Evolutionary conservation across 176 grass and related monocot species (phyloP).

Genomic region (Oropetium thomaeum): DNA sequence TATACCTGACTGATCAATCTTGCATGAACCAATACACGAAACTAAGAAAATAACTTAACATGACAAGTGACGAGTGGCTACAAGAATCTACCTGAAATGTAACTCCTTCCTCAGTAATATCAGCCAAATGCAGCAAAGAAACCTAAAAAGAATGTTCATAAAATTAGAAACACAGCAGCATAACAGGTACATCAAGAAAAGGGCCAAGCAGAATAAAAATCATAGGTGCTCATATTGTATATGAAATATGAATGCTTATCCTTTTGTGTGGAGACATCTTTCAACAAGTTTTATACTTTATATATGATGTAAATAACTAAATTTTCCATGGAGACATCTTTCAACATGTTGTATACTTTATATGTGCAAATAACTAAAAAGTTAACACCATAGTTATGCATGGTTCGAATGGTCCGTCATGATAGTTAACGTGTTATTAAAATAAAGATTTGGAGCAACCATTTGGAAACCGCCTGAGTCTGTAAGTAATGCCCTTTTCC

Average conservation of each 20-base stretch:
- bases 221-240: neutral
- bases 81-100: constrained; percentile 83
- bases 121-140: constrained; percentile 95
- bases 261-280: neutral
- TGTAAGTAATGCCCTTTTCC: constrained; percentile 92
- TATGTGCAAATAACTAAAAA: constrained; percentile 3
- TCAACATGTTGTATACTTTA: neutral
- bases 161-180: constrained; percentile 23
- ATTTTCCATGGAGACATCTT: too few species aligned
- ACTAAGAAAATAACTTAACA: constrained; percentile 1
- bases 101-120: constrained; percentile 95
- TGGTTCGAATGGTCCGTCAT: constrained; percentile 24
- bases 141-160: constrained; percentile 50
- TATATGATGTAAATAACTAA: neutral
- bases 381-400: neutral
- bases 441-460: constrained; percentile 52
- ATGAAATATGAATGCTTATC: neutral
- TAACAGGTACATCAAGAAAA: neutral
- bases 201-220: neutral
- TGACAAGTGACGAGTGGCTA: neutral
- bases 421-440: constrained; percentile 19
- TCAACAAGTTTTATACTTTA: neutral
- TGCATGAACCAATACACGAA: neutral
- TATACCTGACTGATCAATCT: constrained; percentile 1
- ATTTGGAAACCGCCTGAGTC: constrained; percentile 99